Conservation (phyloP, 441 rosid species). For the Corymbia calophylla region DNA sequence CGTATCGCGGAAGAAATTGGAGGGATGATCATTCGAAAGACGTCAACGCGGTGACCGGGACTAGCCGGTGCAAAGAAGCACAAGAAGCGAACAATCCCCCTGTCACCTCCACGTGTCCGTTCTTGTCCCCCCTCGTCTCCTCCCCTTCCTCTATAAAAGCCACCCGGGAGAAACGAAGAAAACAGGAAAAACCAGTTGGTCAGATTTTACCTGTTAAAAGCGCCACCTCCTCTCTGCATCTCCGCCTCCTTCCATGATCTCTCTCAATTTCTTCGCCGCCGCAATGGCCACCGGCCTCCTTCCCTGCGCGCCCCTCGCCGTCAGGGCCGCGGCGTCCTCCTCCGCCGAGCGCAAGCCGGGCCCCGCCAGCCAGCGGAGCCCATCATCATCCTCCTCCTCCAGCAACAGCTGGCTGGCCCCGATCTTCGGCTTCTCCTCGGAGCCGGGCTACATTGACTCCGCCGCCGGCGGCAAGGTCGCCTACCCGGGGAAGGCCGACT, state of each 20-base stretch:
- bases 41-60: background rate
- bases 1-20: background rate
- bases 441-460: constrained; percentile 41
- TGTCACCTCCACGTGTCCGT: background rate
- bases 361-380: background rate
- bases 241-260: background rate
- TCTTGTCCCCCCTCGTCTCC: background rate
- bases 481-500: background rate
- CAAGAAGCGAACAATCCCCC: background rate
- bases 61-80: background rate
- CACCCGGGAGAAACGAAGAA: fast-evolving
- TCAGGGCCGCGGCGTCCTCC: background rate
- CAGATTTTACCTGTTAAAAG: background rate
- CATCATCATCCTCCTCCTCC: background rate
- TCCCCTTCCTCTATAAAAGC: background rate
- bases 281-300: background rate
- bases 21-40: background rate
- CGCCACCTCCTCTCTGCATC: background rate
- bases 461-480: background rate
- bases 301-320: background rate
- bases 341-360: background rate
- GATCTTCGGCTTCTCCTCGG: constrained; percentile 48
- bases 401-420: constrained; percentile 57
- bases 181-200: background rate
- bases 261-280: background rate